These are phyloP conservation scores for Starmera quercuum DNA, from an alignment of 805 yeast genomes.

Conservation along the genomic window DNA sequence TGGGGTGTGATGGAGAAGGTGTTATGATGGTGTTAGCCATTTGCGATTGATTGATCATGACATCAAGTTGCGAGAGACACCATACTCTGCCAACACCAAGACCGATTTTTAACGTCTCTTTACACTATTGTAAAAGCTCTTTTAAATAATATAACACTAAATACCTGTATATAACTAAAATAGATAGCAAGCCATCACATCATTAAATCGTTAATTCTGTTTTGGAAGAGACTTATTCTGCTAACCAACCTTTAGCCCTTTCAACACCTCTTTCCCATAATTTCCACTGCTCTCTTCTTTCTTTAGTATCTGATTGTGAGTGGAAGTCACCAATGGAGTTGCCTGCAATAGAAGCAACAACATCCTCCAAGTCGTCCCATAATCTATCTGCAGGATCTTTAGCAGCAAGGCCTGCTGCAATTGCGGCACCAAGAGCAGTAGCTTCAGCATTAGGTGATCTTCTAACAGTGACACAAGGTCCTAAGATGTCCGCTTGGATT, in stretches of 20 bases:
- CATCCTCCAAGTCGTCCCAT: constrained; percentile 74
- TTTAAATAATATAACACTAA: background rate
- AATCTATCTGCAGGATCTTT: constrained; percentile 46
- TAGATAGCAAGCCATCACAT: background rate
- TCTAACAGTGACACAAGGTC: constrained; percentile 75
- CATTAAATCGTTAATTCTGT: background rate
- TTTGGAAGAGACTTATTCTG: background rate
- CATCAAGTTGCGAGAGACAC: no score
- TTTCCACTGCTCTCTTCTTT: constrained; percentile 57
- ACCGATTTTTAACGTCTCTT: no score
- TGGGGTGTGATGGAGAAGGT: no score
- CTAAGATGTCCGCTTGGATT: constrained; percentile 87
- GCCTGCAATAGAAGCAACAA: constrained; percentile 34
- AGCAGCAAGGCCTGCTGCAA: constrained; percentile 77
- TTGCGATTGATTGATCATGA: no score
- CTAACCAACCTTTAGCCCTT: constrained; percentile 76
- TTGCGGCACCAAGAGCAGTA: constrained; percentile 94
- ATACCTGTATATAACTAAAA: background rate
- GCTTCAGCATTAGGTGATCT: constrained; percentile 83
- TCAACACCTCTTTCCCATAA: constrained; percentile 84
- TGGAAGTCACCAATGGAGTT: constrained; percentile 24
- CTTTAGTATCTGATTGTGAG: constrained; percentile 42
- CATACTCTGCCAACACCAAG: no score
- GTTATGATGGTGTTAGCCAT: no score
- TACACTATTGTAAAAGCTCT: no score